phyloP scores from a whole-genome alignment of 176 grass and related monocot species.

The Oryza brachyantha region DNA sequence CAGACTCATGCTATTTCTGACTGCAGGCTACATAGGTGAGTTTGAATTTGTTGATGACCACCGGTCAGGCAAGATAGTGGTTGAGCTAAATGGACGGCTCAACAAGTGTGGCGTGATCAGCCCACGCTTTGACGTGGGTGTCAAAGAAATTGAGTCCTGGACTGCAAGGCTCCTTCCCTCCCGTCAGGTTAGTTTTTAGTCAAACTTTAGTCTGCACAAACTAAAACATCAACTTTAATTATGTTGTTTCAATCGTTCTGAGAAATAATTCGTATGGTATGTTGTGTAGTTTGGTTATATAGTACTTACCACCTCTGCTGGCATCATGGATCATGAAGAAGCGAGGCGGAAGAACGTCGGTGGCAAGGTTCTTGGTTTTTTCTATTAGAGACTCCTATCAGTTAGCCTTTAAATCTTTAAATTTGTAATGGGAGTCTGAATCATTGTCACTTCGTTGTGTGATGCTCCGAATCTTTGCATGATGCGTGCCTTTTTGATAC shows the following conservation, averaged over 20 bases:
- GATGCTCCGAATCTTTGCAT: neutral
- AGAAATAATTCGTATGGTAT: neutral
- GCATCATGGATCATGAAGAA: conserved; percentile 70
- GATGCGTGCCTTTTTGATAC: neutral
- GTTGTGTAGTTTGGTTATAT: conserved; percentile 65
- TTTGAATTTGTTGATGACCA: conserved; percentile 49
- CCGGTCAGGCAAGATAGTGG: conserved; percentile 43
- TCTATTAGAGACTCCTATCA: conserved; percentile 41
- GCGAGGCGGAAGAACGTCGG: conserved; percentile 62
- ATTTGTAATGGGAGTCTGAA: neutral
- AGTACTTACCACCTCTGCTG: conserved; percentile 64
- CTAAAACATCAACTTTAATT: neutral
- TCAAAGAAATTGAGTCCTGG: conserved; percentile 45
- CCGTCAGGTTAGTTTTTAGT: conserved; percentile 39
- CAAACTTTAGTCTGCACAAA: too few relatives aligned
- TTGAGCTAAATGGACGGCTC: conserved; percentile 41
- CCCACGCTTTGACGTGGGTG: conserved; percentile 45
- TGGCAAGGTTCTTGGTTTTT: conserved; percentile 65
- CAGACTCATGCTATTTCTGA: neutral
- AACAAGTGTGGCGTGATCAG: conserved; percentile 54
- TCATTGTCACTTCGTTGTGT: neutral
- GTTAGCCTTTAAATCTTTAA: neutral
- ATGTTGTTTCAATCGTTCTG: neutral
- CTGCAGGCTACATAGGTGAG: conserved; percentile 39
- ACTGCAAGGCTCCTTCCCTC: conserved; percentile 43